These are phyloP conservation scores for Yarrowia sp. DNA, from an alignment of 805 yeast species.

Conservation along the genomic window DNA sequence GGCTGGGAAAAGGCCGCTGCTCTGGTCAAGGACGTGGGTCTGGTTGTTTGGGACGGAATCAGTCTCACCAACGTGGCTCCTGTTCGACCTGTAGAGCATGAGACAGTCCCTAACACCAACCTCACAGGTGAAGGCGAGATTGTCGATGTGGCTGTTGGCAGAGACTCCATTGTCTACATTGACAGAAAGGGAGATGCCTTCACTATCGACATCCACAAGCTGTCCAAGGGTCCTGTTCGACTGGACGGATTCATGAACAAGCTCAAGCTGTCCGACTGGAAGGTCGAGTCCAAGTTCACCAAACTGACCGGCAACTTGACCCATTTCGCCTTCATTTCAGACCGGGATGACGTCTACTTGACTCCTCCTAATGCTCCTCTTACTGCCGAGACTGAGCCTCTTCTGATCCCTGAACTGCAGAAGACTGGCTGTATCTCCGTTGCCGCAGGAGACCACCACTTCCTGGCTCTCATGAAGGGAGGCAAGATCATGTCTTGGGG, in stretches of 20 bases:
- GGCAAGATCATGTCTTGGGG: slow-evolving; percentile 76
- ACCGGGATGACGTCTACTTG: slow-evolving; percentile 56
- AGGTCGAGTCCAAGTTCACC: slow-evolving; percentile 52
- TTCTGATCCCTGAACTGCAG: slow-evolving; percentile 55
- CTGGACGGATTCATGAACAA: slow-evolving; percentile 45
- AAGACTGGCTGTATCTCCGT: slow-evolving; percentile 60
- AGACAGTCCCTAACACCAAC: slow-evolving; percentile 41
- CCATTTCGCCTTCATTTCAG: slow-evolving; percentile 63
- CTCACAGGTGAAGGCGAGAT: slow-evolving; percentile 43
- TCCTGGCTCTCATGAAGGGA: slow-evolving; percentile 62
- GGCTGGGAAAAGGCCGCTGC: slow-evolving; percentile 73
- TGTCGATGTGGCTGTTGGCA: slow-evolving; percentile 63
- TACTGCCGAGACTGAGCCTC: slow-evolving; percentile 48
- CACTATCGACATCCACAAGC: slow-evolving; percentile 50
- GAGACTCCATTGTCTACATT: slow-evolving; percentile 60
- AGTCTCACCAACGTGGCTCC: slow-evolving; percentile 18
- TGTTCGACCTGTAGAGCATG: slow-evolving; percentile 29
- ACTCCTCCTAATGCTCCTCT: background rate
- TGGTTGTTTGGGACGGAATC: slow-evolving; percentile 62
- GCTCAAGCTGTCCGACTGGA: slow-evolving; percentile 48
- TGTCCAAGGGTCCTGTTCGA: slow-evolving; percentile 39
- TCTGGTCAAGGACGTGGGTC: slow-evolving; percentile 58
- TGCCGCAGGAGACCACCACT: slow-evolving; percentile 76
- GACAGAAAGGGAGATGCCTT: slow-evolving; percentile 55
- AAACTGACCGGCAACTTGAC: slow-evolving; percentile 64